Conservation (phyloP, 371 early-diverging fungal genomes). For the Circinella umbellata region DNA sequence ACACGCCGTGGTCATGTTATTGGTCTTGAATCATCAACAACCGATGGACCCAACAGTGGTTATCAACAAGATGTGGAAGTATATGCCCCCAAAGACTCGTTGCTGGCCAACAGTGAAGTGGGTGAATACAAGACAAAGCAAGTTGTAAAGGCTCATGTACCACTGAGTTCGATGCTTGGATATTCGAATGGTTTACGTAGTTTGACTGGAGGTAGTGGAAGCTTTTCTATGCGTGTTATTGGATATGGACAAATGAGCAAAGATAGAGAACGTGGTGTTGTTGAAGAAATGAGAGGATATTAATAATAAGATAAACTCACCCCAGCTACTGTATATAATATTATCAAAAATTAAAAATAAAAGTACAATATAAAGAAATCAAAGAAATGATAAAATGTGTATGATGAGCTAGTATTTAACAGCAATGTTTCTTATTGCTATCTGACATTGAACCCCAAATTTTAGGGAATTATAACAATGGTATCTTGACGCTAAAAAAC, state of each 20-base stretch:
- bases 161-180: constrained; percentile 86
- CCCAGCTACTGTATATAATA: too few relatives aligned
- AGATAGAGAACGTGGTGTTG: constrained; percentile 71
- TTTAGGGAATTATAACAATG: too few relatives aligned
- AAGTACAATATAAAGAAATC: too few relatives aligned
- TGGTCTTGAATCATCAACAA: constrained; percentile 38
- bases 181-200: constrained; percentile 87
- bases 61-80: constrained; percentile 36
- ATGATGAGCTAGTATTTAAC: too few relatives aligned
- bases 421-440: too few relatives aligned
- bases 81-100: constrained; percentile 60
- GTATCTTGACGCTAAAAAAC: too few relatives aligned
- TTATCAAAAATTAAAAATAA: too few relatives aligned
- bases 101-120: constrained; percentile 34
- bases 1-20: constrained; percentile 78
- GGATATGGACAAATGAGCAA: constrained; percentile 82
- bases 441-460: too few relatives aligned
- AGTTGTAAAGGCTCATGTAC: constrained; percentile 73
- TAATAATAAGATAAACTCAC: constrained; percentile 3
- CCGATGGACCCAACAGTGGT: constrained; percentile 31
- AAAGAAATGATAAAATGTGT: too few relatives aligned
- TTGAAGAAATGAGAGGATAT: constrained; percentile 66
- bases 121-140: constrained; percentile 50
- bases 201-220: constrained; percentile 85
- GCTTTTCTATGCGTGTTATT: constrained; percentile 84